Percentiles rank a stretch among this genome's conserved stretches.
Evolutionary conservation across 306 rosid genomes (phyloP).

Genomic region (Prunus kanzakura): DNA sequence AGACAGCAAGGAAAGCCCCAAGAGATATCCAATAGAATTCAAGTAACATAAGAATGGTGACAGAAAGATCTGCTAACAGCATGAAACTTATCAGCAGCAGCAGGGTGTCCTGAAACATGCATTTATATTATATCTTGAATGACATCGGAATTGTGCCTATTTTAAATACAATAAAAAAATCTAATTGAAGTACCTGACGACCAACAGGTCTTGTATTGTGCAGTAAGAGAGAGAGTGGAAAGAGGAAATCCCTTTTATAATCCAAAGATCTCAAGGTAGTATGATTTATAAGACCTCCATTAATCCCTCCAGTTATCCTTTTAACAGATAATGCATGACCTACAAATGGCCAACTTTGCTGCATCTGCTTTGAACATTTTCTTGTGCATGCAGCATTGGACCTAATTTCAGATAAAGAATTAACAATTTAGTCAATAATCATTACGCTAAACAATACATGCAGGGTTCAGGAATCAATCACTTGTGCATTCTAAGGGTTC

Average conservation of each 20-base stretch:
- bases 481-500: background rate
- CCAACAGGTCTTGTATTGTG: constrained; percentile 96
- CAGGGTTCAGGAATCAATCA: background rate
- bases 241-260: constrained; percentile 69
- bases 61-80: constrained; percentile 81
- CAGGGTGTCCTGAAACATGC: constrained; percentile 74
- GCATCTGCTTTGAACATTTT: constrained; percentile 55
- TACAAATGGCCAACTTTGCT: constrained; percentile 62
- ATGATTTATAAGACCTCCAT: constrained; percentile 86
- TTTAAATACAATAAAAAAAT: constrained; percentile 13
- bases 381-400: constrained; percentile 38
- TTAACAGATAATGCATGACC: constrained; percentile 75
- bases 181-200: constrained; percentile 63
- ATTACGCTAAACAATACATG: background rate
- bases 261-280: constrained; percentile 70
- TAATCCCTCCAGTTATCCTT: constrained; percentile 86
- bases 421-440: constrained; percentile 10
- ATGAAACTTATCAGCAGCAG: constrained; percentile 76
- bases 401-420: constrained; percentile 41
- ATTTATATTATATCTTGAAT: constrained; percentile 34
- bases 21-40: constrained; percentile 97
- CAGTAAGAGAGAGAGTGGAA: constrained; percentile 74
- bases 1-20: constrained; percentile 82
- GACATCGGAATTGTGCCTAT: constrained; percentile 2
- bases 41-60: constrained; percentile 87